These are phyloP conservation scores for Botrytis elliptica DNA, from an alignment of 2,329 filamentous ascomycete genomes.

Conservation along the genomic window DNA sequence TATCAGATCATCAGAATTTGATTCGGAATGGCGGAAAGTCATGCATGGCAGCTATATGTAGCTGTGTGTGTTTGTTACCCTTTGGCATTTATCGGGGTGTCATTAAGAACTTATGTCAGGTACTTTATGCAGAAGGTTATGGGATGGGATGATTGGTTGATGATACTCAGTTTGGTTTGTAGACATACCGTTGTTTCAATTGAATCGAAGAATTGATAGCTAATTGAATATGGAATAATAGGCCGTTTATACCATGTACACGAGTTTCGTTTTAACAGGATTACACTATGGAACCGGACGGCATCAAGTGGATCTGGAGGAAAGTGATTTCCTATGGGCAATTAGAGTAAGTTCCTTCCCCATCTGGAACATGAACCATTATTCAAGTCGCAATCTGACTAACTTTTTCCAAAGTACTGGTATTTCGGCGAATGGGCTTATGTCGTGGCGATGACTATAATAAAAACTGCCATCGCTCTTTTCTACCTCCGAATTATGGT, in stretches of 20 bases:
- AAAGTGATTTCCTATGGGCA: background rate
- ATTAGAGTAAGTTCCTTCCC: background rate
- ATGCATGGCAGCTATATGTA: slow-evolving; percentile 3
- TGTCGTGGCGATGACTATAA: background rate
- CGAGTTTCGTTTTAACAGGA: background rate
- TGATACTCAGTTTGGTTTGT: slow-evolving; percentile 1
- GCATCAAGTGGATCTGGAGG: background rate
- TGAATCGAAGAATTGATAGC: background rate
- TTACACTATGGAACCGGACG: background rate
- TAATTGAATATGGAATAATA: background rate
- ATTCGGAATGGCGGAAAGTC: background rate
- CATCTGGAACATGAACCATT: background rate
- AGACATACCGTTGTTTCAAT: background rate
- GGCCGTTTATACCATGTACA: background rate
- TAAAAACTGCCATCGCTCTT: background rate
- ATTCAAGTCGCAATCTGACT: background rate
- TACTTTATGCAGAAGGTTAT: slow-evolving; percentile 2
- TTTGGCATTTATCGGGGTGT: background rate
- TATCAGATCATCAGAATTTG: background rate
- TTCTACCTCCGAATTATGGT: slow-evolving; percentile 10
- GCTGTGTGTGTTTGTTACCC: background rate
- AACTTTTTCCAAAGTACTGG: background rate
- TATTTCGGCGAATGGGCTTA: background rate
- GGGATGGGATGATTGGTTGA: slow-evolving; percentile 11
- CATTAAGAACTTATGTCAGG: slow-evolving; percentile 40